A percentile compares a stretch with the other conserved stretches of the same genome.
Evolutionary conservation across 148 eudicot species (phyloP).

Genomic region (Diospyros kaki): DNA sequence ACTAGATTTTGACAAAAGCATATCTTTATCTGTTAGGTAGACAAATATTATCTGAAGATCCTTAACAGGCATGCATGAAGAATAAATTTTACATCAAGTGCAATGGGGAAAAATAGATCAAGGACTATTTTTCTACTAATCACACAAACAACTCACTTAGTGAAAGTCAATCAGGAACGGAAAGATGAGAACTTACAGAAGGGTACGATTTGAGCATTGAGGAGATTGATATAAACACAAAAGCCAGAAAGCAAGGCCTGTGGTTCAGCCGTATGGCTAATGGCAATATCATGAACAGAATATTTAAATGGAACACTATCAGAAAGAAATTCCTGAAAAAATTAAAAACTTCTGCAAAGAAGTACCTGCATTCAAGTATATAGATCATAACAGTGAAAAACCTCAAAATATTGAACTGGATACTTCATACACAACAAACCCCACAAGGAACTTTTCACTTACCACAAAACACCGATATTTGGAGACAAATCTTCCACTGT

Average conservation of each 20-base stretch:
- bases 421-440: background rate
- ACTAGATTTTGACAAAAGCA: too few relatives aligned
- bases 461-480: slow-evolving; percentile 92
- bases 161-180: background rate
- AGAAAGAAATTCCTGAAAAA: slow-evolving; percentile 90
- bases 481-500: slow-evolving; percentile 92
- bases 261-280: slow-evolving; percentile 85
- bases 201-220: slow-evolving; percentile 97
- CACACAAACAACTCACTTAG: background rate
- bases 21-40: background rate
- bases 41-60: background rate
- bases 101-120: background rate
- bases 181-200: slow-evolving; percentile 54
- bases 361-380: slow-evolving; percentile 74
- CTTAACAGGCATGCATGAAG: too few relatives aligned
- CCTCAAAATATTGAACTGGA: background rate
- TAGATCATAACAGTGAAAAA: slow-evolving; percentile 3
- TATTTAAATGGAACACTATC: slow-evolving; percentile 81
- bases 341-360: slow-evolving; percentile 98
- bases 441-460: slow-evolving; percentile 24
- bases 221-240: slow-evolving; percentile 78
- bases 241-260: slow-evolving; percentile 89
- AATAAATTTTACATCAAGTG: background rate
- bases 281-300: slow-evolving; percentile 89
- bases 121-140: background rate